A percentile compares a stretch with the other conserved stretches of the same genome.
These are phyloP conservation scores for Emmonsia crescens DNA, from an alignment of 2,329 filamentous ascomycete genomes.

Conservation along the genomic window DNA sequence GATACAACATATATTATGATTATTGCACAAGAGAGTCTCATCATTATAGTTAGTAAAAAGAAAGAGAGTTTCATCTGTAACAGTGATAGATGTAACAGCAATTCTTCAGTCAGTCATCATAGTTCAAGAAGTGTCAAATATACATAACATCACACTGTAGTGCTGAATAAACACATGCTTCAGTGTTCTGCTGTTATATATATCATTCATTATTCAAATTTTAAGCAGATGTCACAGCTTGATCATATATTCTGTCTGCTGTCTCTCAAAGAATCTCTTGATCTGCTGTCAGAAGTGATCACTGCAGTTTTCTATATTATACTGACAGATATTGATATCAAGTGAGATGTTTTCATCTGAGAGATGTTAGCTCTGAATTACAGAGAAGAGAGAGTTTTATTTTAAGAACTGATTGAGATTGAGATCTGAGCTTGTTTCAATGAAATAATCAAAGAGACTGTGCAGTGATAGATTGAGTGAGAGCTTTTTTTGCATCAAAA, in stretches of 20 bases:
- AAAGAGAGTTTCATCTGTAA: slow-evolving; percentile 1
- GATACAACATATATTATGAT: background rate
- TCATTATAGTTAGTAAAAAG: slow-evolving; percentile 6
- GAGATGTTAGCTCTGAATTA: background rate
- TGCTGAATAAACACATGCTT: background rate
- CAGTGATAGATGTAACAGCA: background rate
- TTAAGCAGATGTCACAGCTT: background rate
- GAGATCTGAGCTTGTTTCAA: slow-evolving; percentile 13
- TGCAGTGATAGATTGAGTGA: slow-evolving; percentile 3
- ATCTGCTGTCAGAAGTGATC: background rate
- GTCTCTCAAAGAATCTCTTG: background rate
- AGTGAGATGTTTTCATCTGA: background rate
- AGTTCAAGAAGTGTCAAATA: slow-evolving; percentile 2
- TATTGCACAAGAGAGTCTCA: background rate
- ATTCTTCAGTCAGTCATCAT: slow-evolving; percentile 3
- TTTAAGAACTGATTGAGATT: no score
- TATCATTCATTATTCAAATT: background rate
- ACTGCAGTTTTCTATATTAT: background rate
- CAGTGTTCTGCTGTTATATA: background rate
- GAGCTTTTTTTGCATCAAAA: slow-evolving; percentile 13
- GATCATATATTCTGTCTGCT: background rate
- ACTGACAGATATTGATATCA: slow-evolving; percentile 2
- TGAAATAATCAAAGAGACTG: slow-evolving; percentile 9
- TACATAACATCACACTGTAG: background rate
- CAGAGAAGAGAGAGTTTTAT: background rate